Conservation (phyloP, 371 early-diverging fungal species). For the Lichtheimia corymbifera region DNA sequence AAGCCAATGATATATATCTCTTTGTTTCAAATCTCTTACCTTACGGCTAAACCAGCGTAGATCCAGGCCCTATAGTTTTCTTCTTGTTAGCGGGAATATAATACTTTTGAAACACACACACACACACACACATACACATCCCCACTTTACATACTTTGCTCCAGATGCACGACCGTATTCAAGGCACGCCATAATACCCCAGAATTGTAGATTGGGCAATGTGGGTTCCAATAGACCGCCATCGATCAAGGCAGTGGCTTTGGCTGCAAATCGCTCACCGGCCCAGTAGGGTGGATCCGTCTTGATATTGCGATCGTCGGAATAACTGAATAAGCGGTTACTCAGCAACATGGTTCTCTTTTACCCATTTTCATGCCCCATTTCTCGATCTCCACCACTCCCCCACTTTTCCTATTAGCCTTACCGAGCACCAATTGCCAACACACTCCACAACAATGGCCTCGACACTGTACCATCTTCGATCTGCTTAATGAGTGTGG, state of each 20-base stretch:
- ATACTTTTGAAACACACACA: neutral
- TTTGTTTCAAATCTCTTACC: constrained; percentile 14
- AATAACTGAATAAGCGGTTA: constrained; percentile 30
- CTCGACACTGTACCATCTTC: constrained; percentile 35
- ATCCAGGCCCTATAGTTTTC: constrained; percentile 52
- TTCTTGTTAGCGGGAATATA: neutral
- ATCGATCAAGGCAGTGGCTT: constrained; percentile 43
- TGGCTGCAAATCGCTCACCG: constrained; percentile 45
- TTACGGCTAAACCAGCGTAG: constrained; percentile 63
- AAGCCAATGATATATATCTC: neutral
- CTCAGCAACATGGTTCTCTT: neutral
- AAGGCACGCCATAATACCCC: constrained; percentile 58
- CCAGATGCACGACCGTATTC: constrained; percentile 66
- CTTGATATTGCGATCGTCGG: constrained; percentile 42
- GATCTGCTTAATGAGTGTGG: constrained; percentile 32
- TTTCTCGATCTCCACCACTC: neutral
- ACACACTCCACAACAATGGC: constrained; percentile 43
- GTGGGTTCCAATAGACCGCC: constrained; percentile 52
- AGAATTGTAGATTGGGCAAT: constrained; percentile 58
- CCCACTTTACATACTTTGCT: constrained; percentile 31
- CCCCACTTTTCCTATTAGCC: neutral
- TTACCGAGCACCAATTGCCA: constrained; percentile 52
- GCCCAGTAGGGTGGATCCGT: constrained; percentile 51
- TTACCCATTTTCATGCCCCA: neutral
- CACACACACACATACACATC: no score